Conservation (phyloP, 2,329 filamentous ascomycete species). For the Knufia petricola region DNA sequence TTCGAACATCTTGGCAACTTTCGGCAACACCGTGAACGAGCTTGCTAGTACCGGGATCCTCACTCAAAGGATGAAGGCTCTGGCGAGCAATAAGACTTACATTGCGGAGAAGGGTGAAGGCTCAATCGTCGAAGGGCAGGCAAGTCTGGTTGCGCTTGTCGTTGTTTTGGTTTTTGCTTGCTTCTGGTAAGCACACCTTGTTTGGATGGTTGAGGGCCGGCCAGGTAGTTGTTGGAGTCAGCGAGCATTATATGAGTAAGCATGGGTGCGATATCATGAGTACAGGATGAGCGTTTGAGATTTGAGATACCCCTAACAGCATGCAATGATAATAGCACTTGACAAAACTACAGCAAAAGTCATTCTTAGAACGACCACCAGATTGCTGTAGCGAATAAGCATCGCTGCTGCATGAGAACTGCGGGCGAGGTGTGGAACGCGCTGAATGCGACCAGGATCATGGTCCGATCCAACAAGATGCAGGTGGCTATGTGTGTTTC, state of each 20-base stretch:
- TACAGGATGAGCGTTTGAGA: no score
- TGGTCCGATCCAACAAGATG: no score
- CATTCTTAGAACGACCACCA: no score
- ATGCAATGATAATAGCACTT: no score
- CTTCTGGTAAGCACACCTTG: conserved; percentile 1
- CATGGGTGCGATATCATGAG: no score
- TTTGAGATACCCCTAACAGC: no score
- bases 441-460: no score
- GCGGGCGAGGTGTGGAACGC: no score
- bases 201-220: neutral
- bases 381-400: no score
- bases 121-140: neutral
- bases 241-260: no score
- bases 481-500: no score
- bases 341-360: neutral
- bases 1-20: conserved; percentile 24
- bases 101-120: conserved; percentile 3
- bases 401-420: no score
- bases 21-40: conserved; percentile 20
- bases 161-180: conserved; percentile 13
- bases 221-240: neutral
- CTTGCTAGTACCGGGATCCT: conserved; percentile 20
- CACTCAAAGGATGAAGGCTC: conserved; percentile 16
- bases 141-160: conserved; percentile 11
- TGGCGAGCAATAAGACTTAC: conserved; percentile 10